phyloP scores from a whole-genome alignment of 1,284 basidiomycete genomes.

The Bothia castanella region DNA sequence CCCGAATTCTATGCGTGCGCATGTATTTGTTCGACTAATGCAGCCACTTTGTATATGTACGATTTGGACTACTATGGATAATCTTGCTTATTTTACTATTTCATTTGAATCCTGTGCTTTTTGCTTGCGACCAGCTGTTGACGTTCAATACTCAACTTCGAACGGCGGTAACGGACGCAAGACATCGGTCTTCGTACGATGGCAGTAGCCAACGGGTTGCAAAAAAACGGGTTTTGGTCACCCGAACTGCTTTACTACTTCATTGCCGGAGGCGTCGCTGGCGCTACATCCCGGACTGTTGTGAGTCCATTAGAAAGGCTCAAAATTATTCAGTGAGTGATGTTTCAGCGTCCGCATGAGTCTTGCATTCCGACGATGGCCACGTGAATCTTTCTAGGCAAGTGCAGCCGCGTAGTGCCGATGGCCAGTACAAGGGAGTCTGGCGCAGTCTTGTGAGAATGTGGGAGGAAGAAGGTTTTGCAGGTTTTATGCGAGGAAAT shows the following conservation, averaged over 20 bases:
- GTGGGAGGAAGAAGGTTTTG: constrained; percentile 91
- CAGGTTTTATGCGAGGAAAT: constrained; percentile 88
- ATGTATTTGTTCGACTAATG: too few species aligned
- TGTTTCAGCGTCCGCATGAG: not conserved
- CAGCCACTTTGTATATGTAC: too few species aligned
- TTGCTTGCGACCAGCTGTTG: not conserved
- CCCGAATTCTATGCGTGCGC: too few species aligned
- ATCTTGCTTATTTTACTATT: constrained; percentile 12
- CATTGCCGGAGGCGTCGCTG: constrained; percentile 77
- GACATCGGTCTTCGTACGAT: constrained; percentile 16
- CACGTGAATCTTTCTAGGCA: constrained; percentile 49
- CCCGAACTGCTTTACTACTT: constrained; percentile 40
- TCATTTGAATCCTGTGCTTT: constrained; percentile 21
- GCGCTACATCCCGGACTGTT: constrained; percentile 84
- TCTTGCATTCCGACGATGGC: constrained; percentile 2
- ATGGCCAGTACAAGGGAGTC: constrained; percentile 75
- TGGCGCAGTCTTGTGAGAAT: constrained; percentile 80
- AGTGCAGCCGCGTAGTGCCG: constrained; percentile 64
- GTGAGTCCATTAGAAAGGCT: constrained; percentile 88
- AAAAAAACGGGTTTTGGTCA: constrained; percentile 32
- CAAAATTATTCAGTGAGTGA: constrained; percentile 89
- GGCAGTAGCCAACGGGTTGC: constrained; percentile 19
- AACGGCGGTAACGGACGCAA: constrained; percentile 9
- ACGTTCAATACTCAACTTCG: constrained; percentile 2
- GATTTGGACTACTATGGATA: too few species aligned